Base-by-base conservation (phyloP, 352 stramenopile genomes). In the Globisporangium megalacanthum region DNA sequence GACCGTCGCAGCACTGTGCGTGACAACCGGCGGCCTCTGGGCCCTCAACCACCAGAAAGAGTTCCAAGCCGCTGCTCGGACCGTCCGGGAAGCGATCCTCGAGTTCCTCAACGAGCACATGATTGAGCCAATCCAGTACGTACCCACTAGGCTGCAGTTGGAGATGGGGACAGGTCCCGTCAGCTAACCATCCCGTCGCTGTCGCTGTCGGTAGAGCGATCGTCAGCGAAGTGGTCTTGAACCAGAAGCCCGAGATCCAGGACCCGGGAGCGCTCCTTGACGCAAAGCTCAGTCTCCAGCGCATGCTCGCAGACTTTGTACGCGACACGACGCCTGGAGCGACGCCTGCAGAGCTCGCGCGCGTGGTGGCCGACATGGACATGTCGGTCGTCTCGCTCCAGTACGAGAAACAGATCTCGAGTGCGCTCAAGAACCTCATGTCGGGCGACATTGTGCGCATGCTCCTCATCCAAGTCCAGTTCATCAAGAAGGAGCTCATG, bases 401-500 rank as follows among this genome's bases (percentile, higher is more conserved):
- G 65, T 88, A 85, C 54, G 78, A 88, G 48, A 86, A 88, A 54
- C 69, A 79, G 39, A 61, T 93, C 25, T 67, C 58, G 31, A 76
- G 68, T 37, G 79, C 83, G 13, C 72, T 94, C 53, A 75, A 72
- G 13, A 94, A 92, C 64, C 58, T 94, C 42, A 86, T 94, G 70
- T 88, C 81, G 22, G 83, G 83, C 17, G 83, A 94, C 49, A 92
- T 94, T 45, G 82, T 94, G 55, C 83, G 83, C 36, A 94, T 94
- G 83, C 72, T 94, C 54, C 69, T 94, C 33, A 94, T 94, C 54
- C 83, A 94, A 44, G 79, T 94, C 37, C 83, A 94, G 64, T 94
- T 94, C 55, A 94, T 94, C 73, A 94, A 94, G 65, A 94, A 94
- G 54, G 83, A 94, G 62, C 67, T 94, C 25, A 92, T 94, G 81